These are phyloP conservation scores for Picochlorum costavermella DNA, from an alignment of 139 green algal genomes.

Conservation along the genomic window DNA sequence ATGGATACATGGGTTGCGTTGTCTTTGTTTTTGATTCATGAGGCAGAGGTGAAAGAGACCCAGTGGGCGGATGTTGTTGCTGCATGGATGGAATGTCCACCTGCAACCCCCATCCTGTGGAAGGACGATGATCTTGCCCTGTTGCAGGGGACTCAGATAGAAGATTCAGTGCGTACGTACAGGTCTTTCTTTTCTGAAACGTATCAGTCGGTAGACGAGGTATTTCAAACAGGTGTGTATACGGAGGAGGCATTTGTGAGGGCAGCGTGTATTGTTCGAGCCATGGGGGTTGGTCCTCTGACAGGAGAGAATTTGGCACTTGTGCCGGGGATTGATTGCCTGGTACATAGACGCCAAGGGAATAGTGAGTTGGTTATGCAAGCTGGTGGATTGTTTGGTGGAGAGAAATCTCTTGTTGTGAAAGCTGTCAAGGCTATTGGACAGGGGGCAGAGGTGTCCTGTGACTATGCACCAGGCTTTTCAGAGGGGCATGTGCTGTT, in stretches of 20 bases:
- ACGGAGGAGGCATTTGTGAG: slow-evolving; percentile 58
- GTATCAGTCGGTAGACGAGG: slow-evolving; percentile 40
- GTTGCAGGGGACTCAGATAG: slow-evolving; percentile 62
- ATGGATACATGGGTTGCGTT: slow-evolving; percentile 70
- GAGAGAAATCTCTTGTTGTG: slow-evolving; percentile 33
- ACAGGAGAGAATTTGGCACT: slow-evolving; percentile 56
- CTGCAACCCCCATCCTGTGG: slow-evolving; percentile 59
- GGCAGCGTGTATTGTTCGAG: slow-evolving; percentile 64
- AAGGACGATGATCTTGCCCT: slow-evolving; percentile 37
- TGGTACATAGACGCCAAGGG: slow-evolving; percentile 40
- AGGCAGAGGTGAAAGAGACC: slow-evolving; percentile 24
- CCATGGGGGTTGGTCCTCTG: slow-evolving; percentile 58
- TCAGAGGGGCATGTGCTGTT: slow-evolving; percentile 66
- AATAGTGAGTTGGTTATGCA: slow-evolving; percentile 33
- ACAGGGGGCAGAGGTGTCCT: slow-evolving; percentile 38
- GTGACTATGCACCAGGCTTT: slow-evolving; percentile 16
- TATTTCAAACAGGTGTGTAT: slow-evolving; percentile 47
- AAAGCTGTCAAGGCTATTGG: slow-evolving; percentile 30
- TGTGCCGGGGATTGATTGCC: slow-evolving; percentile 70
- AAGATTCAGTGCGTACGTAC: slow-evolving; percentile 48
- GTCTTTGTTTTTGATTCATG: slow-evolving; percentile 62
- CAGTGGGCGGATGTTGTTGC: slow-evolving; percentile 40
- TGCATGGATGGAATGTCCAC: slow-evolving; percentile 21
- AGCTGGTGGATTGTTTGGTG: slow-evolving; percentile 45
- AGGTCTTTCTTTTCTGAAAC: slow-evolving; percentile 52